Conservation (phyloP, 352 stramenopile species). For the Pythium guiyangense region DNA sequence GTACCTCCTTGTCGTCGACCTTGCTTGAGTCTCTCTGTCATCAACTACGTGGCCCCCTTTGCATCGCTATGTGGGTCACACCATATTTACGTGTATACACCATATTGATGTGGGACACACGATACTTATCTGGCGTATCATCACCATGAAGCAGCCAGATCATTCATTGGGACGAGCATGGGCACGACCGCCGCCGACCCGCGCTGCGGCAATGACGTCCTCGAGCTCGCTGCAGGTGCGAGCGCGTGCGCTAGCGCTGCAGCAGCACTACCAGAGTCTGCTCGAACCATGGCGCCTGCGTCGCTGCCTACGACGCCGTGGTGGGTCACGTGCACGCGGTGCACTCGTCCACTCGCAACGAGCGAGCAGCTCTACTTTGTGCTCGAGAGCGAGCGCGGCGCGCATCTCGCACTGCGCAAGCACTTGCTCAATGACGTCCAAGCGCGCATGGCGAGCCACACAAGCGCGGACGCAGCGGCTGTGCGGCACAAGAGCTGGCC, state of each 20-base stretch:
- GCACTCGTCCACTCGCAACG: constrained; percentile 5
- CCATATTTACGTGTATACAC: too few species aligned
- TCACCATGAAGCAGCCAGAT: too few species aligned
- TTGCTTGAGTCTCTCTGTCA: too few species aligned
- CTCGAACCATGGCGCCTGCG: not conserved
- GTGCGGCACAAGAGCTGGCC: constrained; percentile 19
- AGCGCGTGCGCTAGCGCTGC: not conserved
- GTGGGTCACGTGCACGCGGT: constrained; percentile 12
- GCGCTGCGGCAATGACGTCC: not conserved
- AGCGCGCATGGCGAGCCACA: too few species aligned
- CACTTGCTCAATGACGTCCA: constrained; percentile 10
- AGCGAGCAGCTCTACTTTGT: constrained; percentile 13
- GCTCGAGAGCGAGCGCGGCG: constrained; percentile 14
- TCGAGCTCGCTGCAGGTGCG: too few species aligned
- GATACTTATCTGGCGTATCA: too few species aligned
- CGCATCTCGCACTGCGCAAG: constrained; percentile 15
- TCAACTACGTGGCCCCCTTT: too few species aligned
- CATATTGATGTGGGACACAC: too few species aligned
- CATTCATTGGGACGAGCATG: not conserved
- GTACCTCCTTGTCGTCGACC: too few species aligned
- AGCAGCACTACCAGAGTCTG: not conserved
- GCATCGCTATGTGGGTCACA: too few species aligned
- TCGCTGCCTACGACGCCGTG: not conserved
- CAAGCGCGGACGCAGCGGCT: not conserved
- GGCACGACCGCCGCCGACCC: not conserved